Base-by-base conservation (phyloP, 2,329 filamentous ascomycete genomes). In the Colletotrichum caudatum region DNA sequence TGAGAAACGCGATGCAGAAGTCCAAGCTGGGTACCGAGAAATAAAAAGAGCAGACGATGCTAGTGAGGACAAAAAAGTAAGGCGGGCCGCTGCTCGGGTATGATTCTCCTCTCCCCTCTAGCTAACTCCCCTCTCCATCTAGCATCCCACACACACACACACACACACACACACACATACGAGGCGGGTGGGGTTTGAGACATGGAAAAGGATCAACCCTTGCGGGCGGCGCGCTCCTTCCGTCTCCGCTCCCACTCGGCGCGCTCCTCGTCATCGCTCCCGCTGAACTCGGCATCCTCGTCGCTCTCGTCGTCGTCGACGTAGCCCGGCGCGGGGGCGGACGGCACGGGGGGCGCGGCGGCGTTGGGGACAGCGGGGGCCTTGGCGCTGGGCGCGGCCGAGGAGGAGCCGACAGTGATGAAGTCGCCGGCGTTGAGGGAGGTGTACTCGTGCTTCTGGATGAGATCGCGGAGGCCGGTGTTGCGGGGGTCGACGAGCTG, bases 401-500 rank as follows among this genome's bases (percentile, higher is more conserved):
- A 66, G 54, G 69, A 66, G 33, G 80, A 78, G 33, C 80, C 79
- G 58, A 74, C 78, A 50, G 78, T 78, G 46, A 89, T 84, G 72
- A 90, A 90, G 74, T 91, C 90, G 39, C 88, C 88, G 2, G 83
- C 83, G 74, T 90, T 90, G 66, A 88, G 83, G 74, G 80, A 79
- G 8, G 89, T 85, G 77, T 93, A 92, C 83, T 94, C 92, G 73
- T 92, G 91, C 82, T 90, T 89, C 81, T 90, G 86, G 77, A 95
- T 87, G 69, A 92, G 82, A 56, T 87, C 85, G 74, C 87, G 84
- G 65, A 95, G 83, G 64, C 85, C 87, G 33, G 78, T 78, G 81
- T 95, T 94, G 59, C 86, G 78, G 20, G 93, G 93, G 81, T 95
- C 93, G 66, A 91, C 91, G 73, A 95, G 87, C 81, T 94, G 91